Evolutionary conservation across 768 basidiomycete species (phyloP).

Genomic region (Cyathus striatus): DNA sequence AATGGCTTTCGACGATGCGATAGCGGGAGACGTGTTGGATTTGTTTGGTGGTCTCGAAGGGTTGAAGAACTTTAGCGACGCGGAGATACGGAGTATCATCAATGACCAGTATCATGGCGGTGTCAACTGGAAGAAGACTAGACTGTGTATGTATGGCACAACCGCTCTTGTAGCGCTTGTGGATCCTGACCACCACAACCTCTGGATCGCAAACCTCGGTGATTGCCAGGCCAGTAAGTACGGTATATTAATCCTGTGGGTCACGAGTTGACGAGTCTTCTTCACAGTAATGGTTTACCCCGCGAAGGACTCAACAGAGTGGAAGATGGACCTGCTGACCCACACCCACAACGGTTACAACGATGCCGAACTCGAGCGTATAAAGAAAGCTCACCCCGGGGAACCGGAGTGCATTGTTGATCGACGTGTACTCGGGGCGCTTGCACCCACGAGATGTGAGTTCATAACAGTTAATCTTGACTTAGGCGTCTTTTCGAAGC

Average conservation of each 20-base stretch:
- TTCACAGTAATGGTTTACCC: slow-evolving; percentile 46
- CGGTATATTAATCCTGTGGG: slow-evolving; percentile 1
- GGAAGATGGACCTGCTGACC: slow-evolving; percentile 61
- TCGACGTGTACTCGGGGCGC: slow-evolving; percentile 67
- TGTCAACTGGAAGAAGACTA: slow-evolving; percentile 57
- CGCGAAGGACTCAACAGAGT: slow-evolving; percentile 37
- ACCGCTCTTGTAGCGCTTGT: slow-evolving; percentile 71
- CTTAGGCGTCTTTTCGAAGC: not conserved
- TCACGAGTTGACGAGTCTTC: slow-evolving; percentile 2
- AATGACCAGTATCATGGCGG: slow-evolving; percentile 59
- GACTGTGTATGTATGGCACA: slow-evolving; percentile 75
- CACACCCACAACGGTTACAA: slow-evolving; percentile 68
- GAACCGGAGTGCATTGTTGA: slow-evolving; percentile 67
- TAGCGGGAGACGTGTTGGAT: slow-evolving; percentile 59
- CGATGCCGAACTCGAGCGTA: slow-evolving; percentile 57
- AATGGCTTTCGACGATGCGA: slow-evolving; percentile 59
- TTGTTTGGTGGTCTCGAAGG: slow-evolving; percentile 55
- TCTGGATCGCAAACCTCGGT: slow-evolving; percentile 80
- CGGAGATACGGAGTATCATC: slow-evolving; percentile 52
- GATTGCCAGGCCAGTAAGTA: slow-evolving; percentile 73
- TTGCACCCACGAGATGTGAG: slow-evolving; percentile 75
- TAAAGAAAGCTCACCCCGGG: slow-evolving; percentile 59
- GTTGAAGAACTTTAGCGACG: slow-evolving; percentile 46
- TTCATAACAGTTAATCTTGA: slow-evolving; percentile 8
- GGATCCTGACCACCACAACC: slow-evolving; percentile 60